Percentiles rank a stretch among this genome's conserved stretches.
Evolutionary conservation across 2,329 filamentous ascomycete genomes (phyloP).

Genomic region (Ascochyta lentis): DNA sequence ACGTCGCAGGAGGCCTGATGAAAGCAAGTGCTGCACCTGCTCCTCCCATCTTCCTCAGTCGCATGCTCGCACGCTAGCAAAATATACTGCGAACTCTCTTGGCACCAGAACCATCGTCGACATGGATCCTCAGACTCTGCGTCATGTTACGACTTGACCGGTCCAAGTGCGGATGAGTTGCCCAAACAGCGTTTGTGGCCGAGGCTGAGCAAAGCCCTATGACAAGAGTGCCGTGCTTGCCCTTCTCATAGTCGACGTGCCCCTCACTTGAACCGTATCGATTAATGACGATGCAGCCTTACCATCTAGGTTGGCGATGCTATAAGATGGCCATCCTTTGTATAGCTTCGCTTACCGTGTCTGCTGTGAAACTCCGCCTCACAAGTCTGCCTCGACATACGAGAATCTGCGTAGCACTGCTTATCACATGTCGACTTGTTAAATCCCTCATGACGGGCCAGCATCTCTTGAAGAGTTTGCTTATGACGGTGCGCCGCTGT

Average conservation of each 20-base stretch:
- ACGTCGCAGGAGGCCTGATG: too few relatives aligned
- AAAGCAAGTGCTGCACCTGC: too few relatives aligned
- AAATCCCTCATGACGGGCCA: too few relatives aligned
- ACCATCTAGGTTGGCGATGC: neutral
- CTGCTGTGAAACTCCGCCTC: neutral
- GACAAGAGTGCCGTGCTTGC: neutral
- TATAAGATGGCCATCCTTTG: neutral
- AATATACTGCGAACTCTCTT: neutral
- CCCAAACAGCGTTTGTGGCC: neutral
- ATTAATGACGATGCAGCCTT: neutral
- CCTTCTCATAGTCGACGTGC: neutral
- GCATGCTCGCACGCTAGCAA: neutral
- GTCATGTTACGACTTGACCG: neutral
- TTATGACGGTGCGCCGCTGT: neutral
- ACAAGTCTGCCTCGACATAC: neutral
- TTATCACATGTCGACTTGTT: neutral
- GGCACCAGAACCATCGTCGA: neutral
- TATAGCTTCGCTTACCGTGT: neutral
- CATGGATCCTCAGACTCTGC: neutral
- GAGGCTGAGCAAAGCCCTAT: neutral
- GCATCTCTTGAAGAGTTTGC: neutral
- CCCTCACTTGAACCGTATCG: neutral
- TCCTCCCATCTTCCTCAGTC: neutral
- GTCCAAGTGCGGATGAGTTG: neutral
- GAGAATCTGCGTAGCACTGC: too few relatives aligned